Evolutionary conservation across 805 yeast species (phyloP).

Genomic region (Kodamaea laetipori): DNA sequence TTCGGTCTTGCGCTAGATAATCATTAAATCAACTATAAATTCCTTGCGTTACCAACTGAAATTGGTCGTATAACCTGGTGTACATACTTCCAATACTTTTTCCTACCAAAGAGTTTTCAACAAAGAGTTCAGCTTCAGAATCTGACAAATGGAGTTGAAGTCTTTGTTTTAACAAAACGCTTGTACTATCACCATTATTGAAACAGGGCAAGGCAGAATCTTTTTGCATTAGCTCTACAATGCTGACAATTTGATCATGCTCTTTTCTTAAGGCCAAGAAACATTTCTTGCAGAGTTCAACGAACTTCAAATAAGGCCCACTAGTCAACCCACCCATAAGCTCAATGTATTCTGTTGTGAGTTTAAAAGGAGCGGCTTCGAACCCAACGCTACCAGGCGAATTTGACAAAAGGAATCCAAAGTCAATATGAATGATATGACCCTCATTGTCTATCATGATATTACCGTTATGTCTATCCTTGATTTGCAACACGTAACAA

Average conservation of each 20-base stretch:
- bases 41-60: constrained; percentile 93
- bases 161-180: constrained; percentile 75
- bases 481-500: constrained; percentile 86
- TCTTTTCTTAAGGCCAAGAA: constrained; percentile 73
- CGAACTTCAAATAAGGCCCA: constrained; percentile 60
- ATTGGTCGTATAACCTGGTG: constrained; percentile 92
- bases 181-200: constrained; percentile 81
- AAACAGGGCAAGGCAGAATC: constrained; percentile 92
- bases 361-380: constrained; percentile 96
- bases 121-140: constrained; percentile 70
- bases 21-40: constrained; percentile 61
- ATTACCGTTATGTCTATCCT: constrained; percentile 96
- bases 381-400: constrained; percentile 97
- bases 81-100: constrained; percentile 86
- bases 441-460: constrained; percentile 96
- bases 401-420: constrained; percentile 89
- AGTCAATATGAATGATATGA: constrained; percentile 92
- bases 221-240: constrained; percentile 93
- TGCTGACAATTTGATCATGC: constrained; percentile 70
- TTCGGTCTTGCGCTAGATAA: no score
- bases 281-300: constrained; percentile 64
- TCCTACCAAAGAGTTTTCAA: constrained; percentile 72
- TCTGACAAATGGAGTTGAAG: constrained; percentile 77
- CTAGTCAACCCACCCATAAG: constrained; percentile 79
- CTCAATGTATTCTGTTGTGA: constrained; percentile 87